These are phyloP conservation scores for Diutina mesorugosa DNA, from an alignment of 1,139 yeast species.

Conservation along the genomic window DNA sequence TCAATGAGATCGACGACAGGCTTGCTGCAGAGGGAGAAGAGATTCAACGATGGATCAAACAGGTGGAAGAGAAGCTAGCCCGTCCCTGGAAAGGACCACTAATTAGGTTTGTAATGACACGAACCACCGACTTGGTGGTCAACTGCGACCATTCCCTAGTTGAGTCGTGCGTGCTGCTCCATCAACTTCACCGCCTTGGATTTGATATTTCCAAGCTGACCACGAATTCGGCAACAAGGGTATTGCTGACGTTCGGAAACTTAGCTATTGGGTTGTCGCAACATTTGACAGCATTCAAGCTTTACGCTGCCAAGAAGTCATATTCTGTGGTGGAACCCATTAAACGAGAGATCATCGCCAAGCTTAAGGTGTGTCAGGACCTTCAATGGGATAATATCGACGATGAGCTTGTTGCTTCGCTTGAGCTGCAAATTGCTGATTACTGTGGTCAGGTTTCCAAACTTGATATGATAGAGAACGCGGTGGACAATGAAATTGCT, in stretches of 20 bases:
- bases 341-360: slow-evolving; percentile 16
- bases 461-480: background rate
- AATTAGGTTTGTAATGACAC: background rate
- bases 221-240: slow-evolving; percentile 24
- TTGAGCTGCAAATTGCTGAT: background rate
- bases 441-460: background rate
- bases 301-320: slow-evolving; percentile 8
- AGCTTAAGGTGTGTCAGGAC: background rate
- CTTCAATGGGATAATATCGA: background rate
- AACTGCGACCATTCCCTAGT: slow-evolving; percentile 53
- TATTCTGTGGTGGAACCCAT: slow-evolving; percentile 23
- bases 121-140: slow-evolving; percentile 9
- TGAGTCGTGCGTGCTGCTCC: slow-evolving; percentile 19
- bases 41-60: slow-evolving; percentile 36
- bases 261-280: slow-evolving; percentile 45
- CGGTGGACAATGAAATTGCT: background rate
- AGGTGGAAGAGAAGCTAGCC: slow-evolving; percentile 5
- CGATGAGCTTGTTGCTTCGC: background rate
- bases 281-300: slow-evolving; percentile 17
- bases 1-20: slow-evolving; percentile 28
- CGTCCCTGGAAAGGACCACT: slow-evolving; percentile 6
- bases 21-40: slow-evolving; percentile 26
- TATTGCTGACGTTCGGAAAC: slow-evolving; percentile 39
- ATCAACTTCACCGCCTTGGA: slow-evolving; percentile 30
- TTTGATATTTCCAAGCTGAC: slow-evolving; percentile 40